Evolutionary conservation across 805 yeast species (phyloP).

Genomic region (Candida sanyiensis): DNA sequence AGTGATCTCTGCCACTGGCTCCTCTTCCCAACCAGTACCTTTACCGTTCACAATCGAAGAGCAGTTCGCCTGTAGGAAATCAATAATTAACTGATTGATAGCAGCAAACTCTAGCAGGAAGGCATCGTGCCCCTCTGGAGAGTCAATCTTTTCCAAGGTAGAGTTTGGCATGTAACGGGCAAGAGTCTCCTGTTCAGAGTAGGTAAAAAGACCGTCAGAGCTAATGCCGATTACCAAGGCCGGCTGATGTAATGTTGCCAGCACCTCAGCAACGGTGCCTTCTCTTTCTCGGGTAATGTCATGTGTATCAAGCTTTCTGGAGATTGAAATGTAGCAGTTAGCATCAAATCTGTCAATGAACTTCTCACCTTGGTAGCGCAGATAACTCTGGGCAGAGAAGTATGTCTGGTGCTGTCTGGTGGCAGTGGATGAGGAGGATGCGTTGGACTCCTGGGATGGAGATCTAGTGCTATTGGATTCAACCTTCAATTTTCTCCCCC

Average conservation of each 20-base stretch:
- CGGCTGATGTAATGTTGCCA: slow-evolving; percentile 62
- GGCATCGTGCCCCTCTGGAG: slow-evolving; percentile 98
- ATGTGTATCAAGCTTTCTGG: slow-evolving; percentile 91
- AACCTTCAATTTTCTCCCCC: slow-evolving; percentile 23
- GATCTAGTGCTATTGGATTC: slow-evolving; percentile 5
- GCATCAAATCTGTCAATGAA: slow-evolving; percentile 91
- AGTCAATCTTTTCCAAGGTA: slow-evolving; percentile 61
- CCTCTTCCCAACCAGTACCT: slow-evolving; percentile 38
- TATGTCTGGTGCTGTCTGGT: slow-evolving; percentile 40
- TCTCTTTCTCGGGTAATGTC: slow-evolving; percentile 78
- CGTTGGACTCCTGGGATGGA: slow-evolving; percentile 16
- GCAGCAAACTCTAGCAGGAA: slow-evolving; percentile 83
- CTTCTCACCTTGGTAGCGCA: slow-evolving; percentile 91
- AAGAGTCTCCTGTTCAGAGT: slow-evolving; percentile 82
- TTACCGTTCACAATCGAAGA: slow-evolving; percentile 51
- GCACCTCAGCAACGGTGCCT: slow-evolving; percentile 40
- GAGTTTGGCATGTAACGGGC: slow-evolving; percentile 73
- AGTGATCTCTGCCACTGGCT: slow-evolving; percentile 38
- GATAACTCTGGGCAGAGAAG: slow-evolving; percentile 92
- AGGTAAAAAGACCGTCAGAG: slow-evolving; percentile 90
- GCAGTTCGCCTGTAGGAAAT: slow-evolving; percentile 54
- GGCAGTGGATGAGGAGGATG: slow-evolving; percentile 29
- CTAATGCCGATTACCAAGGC: slow-evolving; percentile 82
- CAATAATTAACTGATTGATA: slow-evolving; percentile 64
- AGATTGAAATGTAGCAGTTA: slow-evolving; percentile 90